phyloP scores from a whole-genome alignment of 768 basidiomycete genomes.

The Cyathus striatus region DNA sequence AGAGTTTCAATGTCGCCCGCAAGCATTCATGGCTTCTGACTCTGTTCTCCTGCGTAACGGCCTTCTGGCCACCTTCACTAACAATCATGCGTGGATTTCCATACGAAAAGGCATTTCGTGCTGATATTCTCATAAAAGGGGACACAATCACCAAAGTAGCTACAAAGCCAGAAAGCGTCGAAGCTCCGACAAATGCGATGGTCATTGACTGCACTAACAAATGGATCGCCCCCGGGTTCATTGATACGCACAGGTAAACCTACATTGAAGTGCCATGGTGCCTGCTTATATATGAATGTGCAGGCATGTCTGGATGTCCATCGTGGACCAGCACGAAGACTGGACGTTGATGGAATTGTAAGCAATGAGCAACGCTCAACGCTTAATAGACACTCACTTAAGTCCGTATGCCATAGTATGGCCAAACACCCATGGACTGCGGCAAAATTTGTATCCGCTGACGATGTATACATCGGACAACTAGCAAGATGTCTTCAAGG shows the following conservation, averaged over 20 bases:
- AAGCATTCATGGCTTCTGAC: too few relatives aligned
- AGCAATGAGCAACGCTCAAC: neutral
- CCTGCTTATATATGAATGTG: neutral
- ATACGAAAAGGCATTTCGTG: neutral
- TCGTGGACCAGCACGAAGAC: neutral
- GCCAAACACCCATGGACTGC: neutral
- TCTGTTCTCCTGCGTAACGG: neutral
- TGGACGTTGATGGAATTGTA: neutral
- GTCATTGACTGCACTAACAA: neutral
- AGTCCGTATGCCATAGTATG: neutral
- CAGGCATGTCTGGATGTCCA: conserved; percentile 1
- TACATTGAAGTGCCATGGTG: neutral
- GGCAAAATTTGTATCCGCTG: neutral
- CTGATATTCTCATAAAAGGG: neutral
- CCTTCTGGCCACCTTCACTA: neutral
- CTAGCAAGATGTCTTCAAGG: neutral
- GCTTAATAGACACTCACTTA: neutral
- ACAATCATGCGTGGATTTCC: neutral
- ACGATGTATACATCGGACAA: neutral
- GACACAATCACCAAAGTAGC: neutral
- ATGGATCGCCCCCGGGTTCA: neutral
- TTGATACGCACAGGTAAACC: neutral
- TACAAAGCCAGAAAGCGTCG: neutral
- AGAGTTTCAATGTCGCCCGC: too few relatives aligned
- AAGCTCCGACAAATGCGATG: neutral